Evolutionary conservation across 352 stramenopile species (phyloP).

Genomic region (Phytopythium kandeliae): DNA sequence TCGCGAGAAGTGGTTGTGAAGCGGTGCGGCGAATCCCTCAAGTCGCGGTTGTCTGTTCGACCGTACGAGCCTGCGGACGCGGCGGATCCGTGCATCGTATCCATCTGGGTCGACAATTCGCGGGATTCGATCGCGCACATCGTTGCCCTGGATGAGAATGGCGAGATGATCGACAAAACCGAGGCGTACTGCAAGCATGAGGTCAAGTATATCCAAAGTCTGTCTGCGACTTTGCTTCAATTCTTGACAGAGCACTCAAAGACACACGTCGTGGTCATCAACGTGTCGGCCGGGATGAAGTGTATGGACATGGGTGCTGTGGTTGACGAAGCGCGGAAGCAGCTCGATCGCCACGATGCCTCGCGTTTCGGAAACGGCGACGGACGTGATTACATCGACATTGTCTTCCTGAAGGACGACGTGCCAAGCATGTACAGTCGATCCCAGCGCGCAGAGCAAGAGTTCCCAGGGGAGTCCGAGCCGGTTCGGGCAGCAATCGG

Average conservation of each 20-base stretch:
- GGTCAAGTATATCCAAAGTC: conserved; percentile 61
- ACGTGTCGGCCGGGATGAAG: conserved; percentile 86
- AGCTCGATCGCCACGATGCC: conserved; percentile 65
- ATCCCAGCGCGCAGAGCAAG: conserved; percentile 75
- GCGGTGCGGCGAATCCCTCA: conserved; percentile 60
- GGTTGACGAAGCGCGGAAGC: conserved; percentile 73
- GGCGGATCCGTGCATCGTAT: conserved; percentile 77
- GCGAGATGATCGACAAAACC: conserved; percentile 83
- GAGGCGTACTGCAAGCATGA: conserved; percentile 79
- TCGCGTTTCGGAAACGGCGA: conserved; percentile 70
- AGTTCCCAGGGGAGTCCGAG: conserved; percentile 84
- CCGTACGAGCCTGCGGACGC: conserved; percentile 78
- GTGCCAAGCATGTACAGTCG: conserved; percentile 85
- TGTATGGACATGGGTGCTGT: conserved; percentile 88
- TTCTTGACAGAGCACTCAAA: conserved; percentile 79
- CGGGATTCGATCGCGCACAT: conserved; percentile 81
- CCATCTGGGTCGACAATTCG: conserved; percentile 80
- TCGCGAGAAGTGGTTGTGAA: conserved; percentile 74
- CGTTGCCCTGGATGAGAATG: conserved; percentile 81
- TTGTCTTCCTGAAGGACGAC: conserved; percentile 87
- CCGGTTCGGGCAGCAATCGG: conserved; percentile 71
- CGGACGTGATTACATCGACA: conserved; percentile 81
- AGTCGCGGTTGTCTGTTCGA: conserved; percentile 62
- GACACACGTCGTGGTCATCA: conserved; percentile 85
- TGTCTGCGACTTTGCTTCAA: conserved; percentile 73